Percentiles rank a stretch among this genome's conserved stretches.
These are phyloP conservation scores for Acacia crassicarpa DNA, from an alignment of 306 rosid species.

Conservation along the genomic window DNA sequence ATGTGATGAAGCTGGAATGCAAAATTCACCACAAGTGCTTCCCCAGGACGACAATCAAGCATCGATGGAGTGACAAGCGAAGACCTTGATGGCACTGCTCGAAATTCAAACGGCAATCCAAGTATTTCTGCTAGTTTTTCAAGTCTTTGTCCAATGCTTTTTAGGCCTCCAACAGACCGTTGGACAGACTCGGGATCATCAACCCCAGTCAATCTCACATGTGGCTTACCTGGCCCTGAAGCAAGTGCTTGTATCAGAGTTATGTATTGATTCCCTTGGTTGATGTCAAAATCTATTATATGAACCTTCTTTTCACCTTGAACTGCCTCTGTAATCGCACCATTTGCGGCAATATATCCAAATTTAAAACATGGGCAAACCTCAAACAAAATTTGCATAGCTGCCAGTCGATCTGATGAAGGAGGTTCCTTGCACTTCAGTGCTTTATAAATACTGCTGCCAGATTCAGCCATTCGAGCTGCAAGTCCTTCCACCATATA, in stretches of 20 bases:
- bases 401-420: slow-evolving; percentile 86
- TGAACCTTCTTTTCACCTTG: slow-evolving; percentile 72
- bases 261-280: slow-evolving; percentile 92
- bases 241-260: slow-evolving; percentile 76
- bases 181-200: slow-evolving; percentile 96
- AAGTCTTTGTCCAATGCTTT: slow-evolving; percentile 83
- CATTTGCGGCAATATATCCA: slow-evolving; percentile 86
- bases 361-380: slow-evolving; percentile 97
- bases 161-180: slow-evolving; percentile 82
- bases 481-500: slow-evolving; percentile 99
- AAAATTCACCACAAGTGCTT: slow-evolving; percentile 84
- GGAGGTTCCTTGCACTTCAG: slow-evolving; percentile 96
- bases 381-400: slow-evolving; percentile 95
- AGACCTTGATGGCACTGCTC: slow-evolving; percentile 72
- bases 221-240: slow-evolving; percentile 50
- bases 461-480: slow-evolving; percentile 80
- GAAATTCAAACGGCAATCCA: slow-evolving; percentile 72
- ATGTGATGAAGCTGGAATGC: slow-evolving; percentile 98
- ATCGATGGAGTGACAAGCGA: slow-evolving; percentile 67
- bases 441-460: slow-evolving; percentile 74
- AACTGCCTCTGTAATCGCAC: slow-evolving; percentile 77
- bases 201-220: slow-evolving; percentile 78
- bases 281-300: slow-evolving; percentile 84
- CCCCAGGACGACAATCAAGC: slow-evolving; percentile 71
- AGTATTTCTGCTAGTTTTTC: slow-evolving; percentile 75